Evolutionary conservation across 129 eudicot species (phyloP), one percentile per base, ranked within the genome.

Genomic region (Flaveria robusta): DNA sequence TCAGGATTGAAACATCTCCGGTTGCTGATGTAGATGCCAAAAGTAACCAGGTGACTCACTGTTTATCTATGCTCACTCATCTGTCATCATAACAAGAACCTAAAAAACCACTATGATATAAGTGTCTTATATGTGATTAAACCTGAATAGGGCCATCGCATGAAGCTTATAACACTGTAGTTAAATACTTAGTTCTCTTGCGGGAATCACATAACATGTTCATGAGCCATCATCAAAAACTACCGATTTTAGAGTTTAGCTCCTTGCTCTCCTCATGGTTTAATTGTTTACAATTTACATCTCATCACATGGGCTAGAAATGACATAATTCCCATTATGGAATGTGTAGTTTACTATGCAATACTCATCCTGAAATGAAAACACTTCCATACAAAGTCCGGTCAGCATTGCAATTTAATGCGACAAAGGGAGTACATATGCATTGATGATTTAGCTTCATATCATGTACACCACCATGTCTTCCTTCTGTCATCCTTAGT

Each of bases 11-110:
- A 67, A 75, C 63, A n/a, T 27, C 71, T 45, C 64, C 83, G 42
- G 91, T 74, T 64, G 83, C 87, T 74, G 96, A 85, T 19, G 66
- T 56, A 37, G 92, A 90, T 68, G 84, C 71, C 79, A 87, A 82
- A 80, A 83, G 63, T 75, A 90, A 78, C 82, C 92, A 93, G 96
- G 98, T 90, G 59, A 46, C 87, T 34, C 66, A 7, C 34, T 69
- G 11, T 34, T 34, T 34, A 20, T 18, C 49, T 46, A 68, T 68
- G 24, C 69, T 64, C 45, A 6, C n/a, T 69, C 41, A 22, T 26
- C 39, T 60, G 23, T 77, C 50, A 54, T 15, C 70, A 56, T 77
- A 60, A 59, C 37, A 12, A 68, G 31, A 37, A 39, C 63, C 56
- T 69, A 34, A 22, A n/a, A n/a, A n/a, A n/a, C n/a, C n/a, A n/a